Conservation (phyloP, 331 rosid genomes). For the Dryas integrifolia region DNA sequence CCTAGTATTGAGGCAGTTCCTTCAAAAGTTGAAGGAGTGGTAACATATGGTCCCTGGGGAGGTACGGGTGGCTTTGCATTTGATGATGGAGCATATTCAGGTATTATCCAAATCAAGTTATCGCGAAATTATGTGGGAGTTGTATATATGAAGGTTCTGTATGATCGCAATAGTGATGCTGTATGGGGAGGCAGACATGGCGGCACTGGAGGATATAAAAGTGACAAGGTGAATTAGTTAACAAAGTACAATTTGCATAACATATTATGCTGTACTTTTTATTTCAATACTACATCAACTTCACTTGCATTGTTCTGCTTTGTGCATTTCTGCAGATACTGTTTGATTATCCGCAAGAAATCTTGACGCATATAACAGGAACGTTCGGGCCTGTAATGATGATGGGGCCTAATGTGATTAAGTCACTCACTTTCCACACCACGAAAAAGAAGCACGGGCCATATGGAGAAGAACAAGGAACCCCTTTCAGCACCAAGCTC, state of each 20-base stretch:
- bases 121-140: conserved; percentile 65
- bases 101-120: conserved; percentile 65
- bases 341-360: conserved; percentile 72
- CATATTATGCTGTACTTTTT: not conserved
- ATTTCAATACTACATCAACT: not conserved
- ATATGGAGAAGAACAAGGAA: conserved; percentile 80
- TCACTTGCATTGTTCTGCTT: not conserved
- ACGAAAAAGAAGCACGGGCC: conserved; percentile 64
- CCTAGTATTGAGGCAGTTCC: conserved; percentile 26
- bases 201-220: conserved; percentile 78
- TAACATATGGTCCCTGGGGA: conserved; percentile 86
- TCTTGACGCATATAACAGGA: conserved; percentile 79
- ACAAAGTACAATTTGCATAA: not conserved
- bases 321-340: conserved; percentile 43
- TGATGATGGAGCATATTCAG: conserved; percentile 71
- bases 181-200: conserved; percentile 73
- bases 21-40: conserved; percentile 32
- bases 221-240: conserved; percentile 56
- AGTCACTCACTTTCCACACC: conserved; percentile 77
- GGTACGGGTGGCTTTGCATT: conserved; percentile 62
- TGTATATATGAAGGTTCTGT: conserved; percentile 64
- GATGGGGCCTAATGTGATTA: conserved; percentile 70
- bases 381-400: conserved; percentile 62
- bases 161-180: conserved; percentile 61
- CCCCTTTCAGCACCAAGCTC: conserved; percentile 53